Percentiles rank a stretch among this genome's conserved stretches.
These are phyloP conservation scores for Anethum foeniculum DNA, from an alignment of 140 eudicot genomes.

Conservation along the genomic window DNA sequence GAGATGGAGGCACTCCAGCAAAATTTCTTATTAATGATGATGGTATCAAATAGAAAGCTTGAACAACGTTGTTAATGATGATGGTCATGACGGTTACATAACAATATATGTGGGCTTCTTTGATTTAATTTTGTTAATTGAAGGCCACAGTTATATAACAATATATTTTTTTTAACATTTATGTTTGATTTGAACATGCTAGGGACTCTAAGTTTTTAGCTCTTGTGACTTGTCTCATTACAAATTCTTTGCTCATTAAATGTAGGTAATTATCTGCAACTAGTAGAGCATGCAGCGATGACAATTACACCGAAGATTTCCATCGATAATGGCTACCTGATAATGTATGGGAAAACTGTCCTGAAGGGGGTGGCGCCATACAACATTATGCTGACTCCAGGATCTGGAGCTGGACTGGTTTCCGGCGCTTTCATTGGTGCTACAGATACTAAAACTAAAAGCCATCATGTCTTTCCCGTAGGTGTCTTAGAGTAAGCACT, in stretches of 20 bases:
- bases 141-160: not conserved
- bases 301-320: conserved; percentile 79
- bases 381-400: conserved; percentile 75
- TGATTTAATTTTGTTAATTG: not conserved
- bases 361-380: conserved; percentile 68
- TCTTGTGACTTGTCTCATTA: not conserved
- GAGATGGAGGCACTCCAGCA: conserved; percentile 74
- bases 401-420: conserved; percentile 56
- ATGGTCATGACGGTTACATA: conserved; percentile 93
- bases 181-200: not conserved
- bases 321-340: conserved; percentile 55
- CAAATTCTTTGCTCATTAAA: not conserved
- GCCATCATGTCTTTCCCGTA: conserved; percentile 83
- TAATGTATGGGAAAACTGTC: conserved; percentile 84
- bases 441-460: conserved; percentile 50
- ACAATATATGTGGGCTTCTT: not conserved
- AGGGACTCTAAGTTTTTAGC: not conserved
- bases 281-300: conserved; percentile 33
- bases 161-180: not conserved
- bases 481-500: conserved; percentile 71
- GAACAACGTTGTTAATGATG: conserved; percentile 40
- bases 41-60: conserved; percentile 72
- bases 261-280: conserved; percentile 28
- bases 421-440: conserved; percentile 85
- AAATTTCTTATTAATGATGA: conserved; percentile 85